phyloP scores from a whole-genome alignment of 139 green algal genomes.

The Marvania coccoides region DNA sequence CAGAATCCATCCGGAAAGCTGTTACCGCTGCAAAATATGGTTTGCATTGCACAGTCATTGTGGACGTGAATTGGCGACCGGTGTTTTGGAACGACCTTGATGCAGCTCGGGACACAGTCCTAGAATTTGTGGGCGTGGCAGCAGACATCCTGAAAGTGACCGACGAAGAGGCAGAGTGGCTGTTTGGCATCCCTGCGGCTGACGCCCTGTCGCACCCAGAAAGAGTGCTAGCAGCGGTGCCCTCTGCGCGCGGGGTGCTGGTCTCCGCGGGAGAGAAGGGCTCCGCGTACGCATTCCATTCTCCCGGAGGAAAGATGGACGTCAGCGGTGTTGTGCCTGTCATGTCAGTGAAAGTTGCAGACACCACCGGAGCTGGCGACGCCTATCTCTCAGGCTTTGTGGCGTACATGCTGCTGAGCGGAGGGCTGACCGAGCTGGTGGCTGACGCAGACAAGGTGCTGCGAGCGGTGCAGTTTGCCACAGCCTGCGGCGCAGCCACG shows the following conservation, averaged over 20 bases:
- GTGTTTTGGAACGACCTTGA: slow-evolving; percentile 71
- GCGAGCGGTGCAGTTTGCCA: slow-evolving; percentile 50
- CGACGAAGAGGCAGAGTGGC: slow-evolving; percentile 77
- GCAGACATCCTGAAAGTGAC: slow-evolving; percentile 81
- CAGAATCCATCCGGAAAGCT: slow-evolving; percentile 43
- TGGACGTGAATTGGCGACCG: slow-evolving; percentile 89
- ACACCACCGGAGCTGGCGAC: slow-evolving; percentile 87
- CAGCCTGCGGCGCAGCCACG: slow-evolving; percentile 52
- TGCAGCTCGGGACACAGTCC: slow-evolving; percentile 20
- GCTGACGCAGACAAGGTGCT: slow-evolving; percentile 33
- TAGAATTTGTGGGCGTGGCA: slow-evolving; percentile 35
- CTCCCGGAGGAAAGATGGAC: slow-evolving; percentile 33
- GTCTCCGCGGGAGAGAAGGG: slow-evolving; percentile 73
- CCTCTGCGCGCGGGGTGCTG: slow-evolving; percentile 52
- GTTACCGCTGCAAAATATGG: slow-evolving; percentile 33
- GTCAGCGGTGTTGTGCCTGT: slow-evolving; percentile 53
- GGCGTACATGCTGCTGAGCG: slow-evolving; percentile 36
- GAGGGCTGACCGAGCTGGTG: slow-evolving; percentile 50
- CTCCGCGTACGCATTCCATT: slow-evolving; percentile 60
- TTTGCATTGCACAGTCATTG: slow-evolving; percentile 44
- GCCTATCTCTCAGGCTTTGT: slow-evolving; percentile 61
- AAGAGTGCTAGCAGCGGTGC: slow-evolving; percentile 32
- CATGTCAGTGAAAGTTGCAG: slow-evolving; percentile 55
- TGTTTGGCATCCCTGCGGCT: slow-evolving; percentile 50
- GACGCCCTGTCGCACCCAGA: slow-evolving; percentile 43